These are phyloP conservation scores for Xylaria intraflava DNA, from an alignment of 495 filamentous ascomycete genomes.

Conservation along the genomic window DNA sequence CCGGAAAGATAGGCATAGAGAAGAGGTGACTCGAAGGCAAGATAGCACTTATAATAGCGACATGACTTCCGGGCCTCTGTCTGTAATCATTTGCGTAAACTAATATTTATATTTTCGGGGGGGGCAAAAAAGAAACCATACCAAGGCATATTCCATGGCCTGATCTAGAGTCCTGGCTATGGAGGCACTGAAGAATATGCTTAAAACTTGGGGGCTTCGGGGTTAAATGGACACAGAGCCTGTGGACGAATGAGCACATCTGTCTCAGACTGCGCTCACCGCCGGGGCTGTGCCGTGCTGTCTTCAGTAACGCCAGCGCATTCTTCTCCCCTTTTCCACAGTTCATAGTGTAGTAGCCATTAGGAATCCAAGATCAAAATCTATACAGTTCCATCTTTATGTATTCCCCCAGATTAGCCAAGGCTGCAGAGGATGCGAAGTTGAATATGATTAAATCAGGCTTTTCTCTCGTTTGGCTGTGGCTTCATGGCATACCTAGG, in stretches of 20 bases:
- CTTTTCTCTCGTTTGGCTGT: too few relatives aligned
- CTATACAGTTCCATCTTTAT: neutral
- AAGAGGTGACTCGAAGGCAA: neutral
- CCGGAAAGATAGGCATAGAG: neutral
- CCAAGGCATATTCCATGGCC: too few relatives aligned
- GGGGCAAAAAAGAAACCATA: too few relatives aligned
- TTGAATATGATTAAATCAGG: neutral
- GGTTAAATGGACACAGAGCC: neutral
- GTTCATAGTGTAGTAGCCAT: neutral
- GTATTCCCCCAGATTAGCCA: neutral
- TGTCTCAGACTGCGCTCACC: constrained; percentile 4
- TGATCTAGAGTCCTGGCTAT: too few relatives aligned
- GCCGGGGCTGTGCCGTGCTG: constrained; percentile 1
- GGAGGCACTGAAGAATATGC: too few relatives aligned
- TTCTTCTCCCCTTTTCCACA: neutral
- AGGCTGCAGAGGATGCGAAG: neutral
- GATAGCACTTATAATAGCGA: neutral
- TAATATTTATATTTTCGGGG: too few relatives aligned
- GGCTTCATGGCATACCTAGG: too few relatives aligned
- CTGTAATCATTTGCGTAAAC: too few relatives aligned
- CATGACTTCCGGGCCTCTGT: neutral
- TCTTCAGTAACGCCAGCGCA: constrained; percentile 4
- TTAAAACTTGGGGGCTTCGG: too few relatives aligned
- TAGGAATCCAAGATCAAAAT: neutral
- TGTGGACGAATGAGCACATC: constrained; percentile 3